Evolutionary conservation across 2,329 filamentous ascomycete species (phyloP).

Genomic region (Neoscytalidium dimidiatum): DNA sequence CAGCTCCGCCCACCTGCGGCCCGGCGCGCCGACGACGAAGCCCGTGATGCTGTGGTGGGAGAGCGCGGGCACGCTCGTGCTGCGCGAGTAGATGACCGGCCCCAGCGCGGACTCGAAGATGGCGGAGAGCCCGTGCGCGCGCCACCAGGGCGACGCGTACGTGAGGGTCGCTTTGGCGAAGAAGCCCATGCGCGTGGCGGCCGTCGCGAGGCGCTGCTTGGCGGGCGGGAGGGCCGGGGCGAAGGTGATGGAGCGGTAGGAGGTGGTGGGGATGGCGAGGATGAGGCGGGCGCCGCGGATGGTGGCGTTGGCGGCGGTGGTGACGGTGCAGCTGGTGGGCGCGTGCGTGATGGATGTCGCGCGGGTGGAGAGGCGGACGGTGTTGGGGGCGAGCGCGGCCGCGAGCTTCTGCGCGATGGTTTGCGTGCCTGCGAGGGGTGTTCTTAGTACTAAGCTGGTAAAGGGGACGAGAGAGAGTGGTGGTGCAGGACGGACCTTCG

Average conservation of each 20-base stretch:
- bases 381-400: slow-evolving; percentile 30
- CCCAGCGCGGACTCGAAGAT: slow-evolving; percentile 5
- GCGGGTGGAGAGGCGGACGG: slow-evolving; percentile 33
- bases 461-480: not conserved
- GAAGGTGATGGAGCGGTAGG: slow-evolving; percentile 30
- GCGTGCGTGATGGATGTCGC: slow-evolving; percentile 35
- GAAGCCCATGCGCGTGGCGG: slow-evolving; percentile 36
- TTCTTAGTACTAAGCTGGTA: too few relatives aligned
- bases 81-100: slow-evolving; percentile 25
- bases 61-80: slow-evolving; percentile 29
- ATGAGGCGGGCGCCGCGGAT: slow-evolving; percentile 48
- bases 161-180: slow-evolving; percentile 56
- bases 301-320: slow-evolving; percentile 31
- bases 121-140: slow-evolving; percentile 44
- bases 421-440: not conserved
- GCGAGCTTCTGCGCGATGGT: slow-evolving; percentile 37
- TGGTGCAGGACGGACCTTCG: not conserved
- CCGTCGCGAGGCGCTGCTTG: not conserved
- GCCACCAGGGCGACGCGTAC: slow-evolving; percentile 53
- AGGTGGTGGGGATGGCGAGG: slow-evolving; percentile 50
- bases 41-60: slow-evolving; percentile 41
- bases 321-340: slow-evolving; percentile 24
- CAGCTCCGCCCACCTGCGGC: slow-evolving; percentile 37
- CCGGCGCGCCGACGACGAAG: slow-evolving; percentile 44
- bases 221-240: not conserved